Evolutionary conservation across 495 filamentous ascomycete species (phyloP).

Genomic region (Parathielavia appendiculata): DNA sequence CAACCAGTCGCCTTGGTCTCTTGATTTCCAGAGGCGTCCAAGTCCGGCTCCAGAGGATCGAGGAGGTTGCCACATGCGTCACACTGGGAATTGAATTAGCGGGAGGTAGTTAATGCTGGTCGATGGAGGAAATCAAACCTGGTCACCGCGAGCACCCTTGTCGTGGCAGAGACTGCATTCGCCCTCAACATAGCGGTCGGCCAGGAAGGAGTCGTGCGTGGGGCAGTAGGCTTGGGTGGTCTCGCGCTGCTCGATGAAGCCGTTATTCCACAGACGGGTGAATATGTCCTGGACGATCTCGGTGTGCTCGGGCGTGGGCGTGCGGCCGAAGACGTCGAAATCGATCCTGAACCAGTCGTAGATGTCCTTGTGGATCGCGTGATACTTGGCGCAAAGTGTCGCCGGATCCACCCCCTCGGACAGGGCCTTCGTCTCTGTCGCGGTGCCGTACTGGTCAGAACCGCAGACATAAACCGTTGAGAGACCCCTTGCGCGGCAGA

Average conservation of each 20-base stretch:
- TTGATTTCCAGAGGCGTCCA: constrained; percentile 19
- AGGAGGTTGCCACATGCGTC: constrained; percentile 76
- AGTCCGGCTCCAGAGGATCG: constrained; percentile 60
- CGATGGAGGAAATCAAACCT: constrained; percentile 8
- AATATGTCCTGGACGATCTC: constrained; percentile 84
- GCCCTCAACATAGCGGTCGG: constrained; percentile 91
- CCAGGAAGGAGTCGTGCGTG: constrained; percentile 75
- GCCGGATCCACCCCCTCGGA: constrained; percentile 64
- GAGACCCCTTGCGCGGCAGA: constrained; percentile 62
- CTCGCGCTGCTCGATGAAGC: constrained; percentile 74
- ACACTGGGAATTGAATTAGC: constrained; percentile 50
- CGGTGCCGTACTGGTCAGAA: constrained; percentile 68
- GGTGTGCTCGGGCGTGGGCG: constrained; percentile 75
- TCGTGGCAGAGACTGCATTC: constrained; percentile 70
- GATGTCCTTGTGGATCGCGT: constrained; percentile 73
- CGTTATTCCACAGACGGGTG: constrained; percentile 65
- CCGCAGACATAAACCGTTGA: constrained; percentile 64
- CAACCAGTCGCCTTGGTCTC: constrained; percentile 27
- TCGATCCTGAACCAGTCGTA: constrained; percentile 79
- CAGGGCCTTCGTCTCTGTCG: constrained; percentile 73
- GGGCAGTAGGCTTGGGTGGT: constrained; percentile 80
- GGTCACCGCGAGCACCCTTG: constrained; percentile 67
- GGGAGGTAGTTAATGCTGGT: background rate
- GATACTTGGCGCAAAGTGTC: constrained; percentile 81
- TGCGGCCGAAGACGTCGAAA: constrained; percentile 82